phyloP scores from a whole-genome alignment of 345 rosid genomes.

The rapeseed (Brassica napus) region Da-Ae NC_063449.1:3183501-3184000 shows the following conservation, averaged over 20 bases:
- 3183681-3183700: neutral
- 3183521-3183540: too few species aligned
- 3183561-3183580: too few species aligned
- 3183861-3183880: neutral
- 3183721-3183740: neutral
- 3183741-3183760: neutral
- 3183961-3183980: neutral
- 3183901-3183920: neutral
- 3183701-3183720: neutral
- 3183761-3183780: neutral
- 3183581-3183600: too few species aligned
- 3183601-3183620: too few species aligned
- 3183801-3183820: neutral
- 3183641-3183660: neutral
- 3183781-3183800: neutral
- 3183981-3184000: neutral
- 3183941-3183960: neutral
- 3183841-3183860: neutral
- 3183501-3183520: too few species aligned
- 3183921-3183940: neutral
- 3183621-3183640: too few species aligned
- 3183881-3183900: neutral
- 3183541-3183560: too few species aligned
- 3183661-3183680: neutral
- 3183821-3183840: neutral